These are phyloP conservation scores for Acorus gramineus DNA, from an alignment of 106 monocot species.

Conservation along the genomic window DNA sequence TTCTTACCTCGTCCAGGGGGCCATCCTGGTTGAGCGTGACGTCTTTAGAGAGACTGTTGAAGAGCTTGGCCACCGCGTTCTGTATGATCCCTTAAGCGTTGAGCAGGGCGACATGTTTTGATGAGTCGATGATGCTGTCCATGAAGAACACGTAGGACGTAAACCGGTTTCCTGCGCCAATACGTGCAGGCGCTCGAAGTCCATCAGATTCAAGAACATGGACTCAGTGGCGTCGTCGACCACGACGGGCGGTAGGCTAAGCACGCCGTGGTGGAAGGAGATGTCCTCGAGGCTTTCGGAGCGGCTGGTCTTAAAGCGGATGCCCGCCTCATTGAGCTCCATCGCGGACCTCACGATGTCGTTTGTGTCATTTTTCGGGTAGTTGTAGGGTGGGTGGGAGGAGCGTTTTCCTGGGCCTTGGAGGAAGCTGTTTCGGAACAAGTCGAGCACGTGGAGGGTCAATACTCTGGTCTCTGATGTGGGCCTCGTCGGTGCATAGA, in stretches of 20 bases:
- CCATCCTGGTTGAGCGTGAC: too few relatives aligned
- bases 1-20: too few relatives aligned
- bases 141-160: too few relatives aligned
- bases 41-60: too few relatives aligned
- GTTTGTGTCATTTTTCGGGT: not conserved
- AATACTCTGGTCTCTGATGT: constrained; percentile 3
- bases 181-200: too few relatives aligned
- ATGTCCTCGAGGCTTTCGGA: not conserved
- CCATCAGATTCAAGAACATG: too few relatives aligned
- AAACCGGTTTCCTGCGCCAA: too few relatives aligned
- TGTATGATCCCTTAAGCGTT: too few relatives aligned
- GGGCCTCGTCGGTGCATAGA: constrained; percentile 17
- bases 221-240: too few relatives aligned
- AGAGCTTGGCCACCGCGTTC: too few relatives aligned
- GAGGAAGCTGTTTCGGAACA: constrained; percentile 54
- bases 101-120: too few relatives aligned
- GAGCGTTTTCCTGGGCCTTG: constrained; percentile 1
- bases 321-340: constrained; percentile 18
- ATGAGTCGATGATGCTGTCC: too few relatives aligned
- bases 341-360: constrained; percentile 13
- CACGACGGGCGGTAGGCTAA: not conserved
- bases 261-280: not conserved
- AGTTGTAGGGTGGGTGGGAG: not conserved
- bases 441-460: constrained; percentile 61
- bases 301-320: constrained; percentile 3